Base-by-base conservation (phyloP, 352 stramenopile species). In the Phytophthora tentaculata region DNA sequence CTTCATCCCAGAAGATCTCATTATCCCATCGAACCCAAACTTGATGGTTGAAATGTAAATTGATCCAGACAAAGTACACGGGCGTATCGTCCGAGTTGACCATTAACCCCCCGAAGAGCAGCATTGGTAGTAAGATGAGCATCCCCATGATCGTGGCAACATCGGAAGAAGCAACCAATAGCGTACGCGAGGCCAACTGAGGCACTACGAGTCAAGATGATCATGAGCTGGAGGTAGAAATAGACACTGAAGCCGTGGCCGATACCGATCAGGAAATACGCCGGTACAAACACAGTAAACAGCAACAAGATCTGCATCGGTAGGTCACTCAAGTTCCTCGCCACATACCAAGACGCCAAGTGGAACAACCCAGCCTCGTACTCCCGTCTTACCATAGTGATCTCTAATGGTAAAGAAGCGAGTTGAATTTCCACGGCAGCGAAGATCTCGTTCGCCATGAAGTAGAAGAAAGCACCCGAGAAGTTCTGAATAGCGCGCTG, bases 1-100 rank as follows among this genome's bases (percentile, higher is more conserved):
- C 58, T 49, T 76, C 23, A 16, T 62, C 61, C 79, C 76, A 90
- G 66, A 80, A 87, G 1, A 74, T 50, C 28, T 77, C 73, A 83
- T 84, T 19, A 83, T 61, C 0, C 23, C 76, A 23, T 83, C 76
- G 48, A 72, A 87, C 43, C 73, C 71, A 54, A 80, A 88, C 59
- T 84, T 85, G 60, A 90, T 77, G 0, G 77, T 78, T 28, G 77
- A 88, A 50, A 88, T 74, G 58, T 87, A 85, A n/a, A 58, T 88
- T 70, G 39, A 88, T 65, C 81, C 82, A 90, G 17, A 79, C 24
- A 49, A 88, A 39, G 32, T 39, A 86, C 0, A 57, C 51, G 0
- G 77, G 71, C 0, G 70, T 76, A 13, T 61, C 55, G 55, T 61
- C 55, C 12, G 67, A 68, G 37, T 89, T 89, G 17, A 90, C 10